Percentiles rank a stretch among this genome's conserved stretches.
Conservation (phyloP, 176 grass and related monocot genomes). For the Panicum miliaceum region DNA sequence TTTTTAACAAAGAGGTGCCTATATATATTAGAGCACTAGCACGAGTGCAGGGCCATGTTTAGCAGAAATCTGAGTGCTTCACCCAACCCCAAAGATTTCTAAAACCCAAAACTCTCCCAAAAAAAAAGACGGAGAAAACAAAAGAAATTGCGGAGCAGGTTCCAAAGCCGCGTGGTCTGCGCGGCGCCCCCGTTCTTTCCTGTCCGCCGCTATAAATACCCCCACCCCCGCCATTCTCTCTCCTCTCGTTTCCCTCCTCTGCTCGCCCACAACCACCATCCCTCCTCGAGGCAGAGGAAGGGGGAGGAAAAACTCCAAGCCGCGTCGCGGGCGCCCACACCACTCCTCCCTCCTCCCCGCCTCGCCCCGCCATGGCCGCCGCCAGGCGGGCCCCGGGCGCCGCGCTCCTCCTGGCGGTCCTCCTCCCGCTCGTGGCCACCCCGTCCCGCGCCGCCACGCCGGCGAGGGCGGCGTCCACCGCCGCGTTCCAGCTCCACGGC, state of each 20-base stretch:
- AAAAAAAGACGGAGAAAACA: too few species aligned
- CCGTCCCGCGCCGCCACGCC: constrained; percentile 34
- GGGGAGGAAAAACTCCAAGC: constrained; percentile 13
- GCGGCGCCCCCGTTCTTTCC: too few species aligned
- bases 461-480: constrained; percentile 45
- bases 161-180: too few species aligned
- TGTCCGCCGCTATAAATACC: constrained; percentile 45
- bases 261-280: background rate
- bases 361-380: constrained; percentile 24
- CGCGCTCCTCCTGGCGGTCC: background rate
- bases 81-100: background rate
- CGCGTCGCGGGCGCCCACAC: background rate
- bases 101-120: too few species aligned
- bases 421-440: constrained; percentile 18
- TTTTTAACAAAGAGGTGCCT: too few species aligned
- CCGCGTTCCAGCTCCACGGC: constrained; percentile 73
- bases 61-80: background rate
- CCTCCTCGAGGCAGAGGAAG: background rate
- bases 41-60: background rate
- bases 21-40: too few species aligned
- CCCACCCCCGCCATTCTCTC: background rate
- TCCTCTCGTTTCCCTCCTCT: background rate
- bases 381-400: background rate
- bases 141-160: too few species aligned
- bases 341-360: background rate